phyloP scores from a whole-genome alignment of 371 early-diverging fungal species.

The Capillidium rhysosporum region DNA sequence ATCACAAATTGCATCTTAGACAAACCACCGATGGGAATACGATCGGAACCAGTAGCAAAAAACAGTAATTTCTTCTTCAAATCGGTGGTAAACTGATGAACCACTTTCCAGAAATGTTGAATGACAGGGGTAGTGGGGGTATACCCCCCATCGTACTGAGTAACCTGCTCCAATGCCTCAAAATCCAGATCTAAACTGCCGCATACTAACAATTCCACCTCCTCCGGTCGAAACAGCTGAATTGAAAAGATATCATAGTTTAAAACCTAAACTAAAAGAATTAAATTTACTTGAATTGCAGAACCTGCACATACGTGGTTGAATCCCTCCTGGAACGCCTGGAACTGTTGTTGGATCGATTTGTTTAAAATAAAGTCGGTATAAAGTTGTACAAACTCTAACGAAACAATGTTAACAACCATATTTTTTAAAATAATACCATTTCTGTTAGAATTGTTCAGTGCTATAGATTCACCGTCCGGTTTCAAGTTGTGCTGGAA shows the following conservation, averaged over 20 bases:
- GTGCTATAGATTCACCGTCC: slow-evolving; percentile 39
- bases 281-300: slow-evolving; percentile 32
- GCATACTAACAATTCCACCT: slow-evolving; percentile 87
- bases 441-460: slow-evolving; percentile 47
- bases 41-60: slow-evolving; percentile 95
- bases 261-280: background rate
- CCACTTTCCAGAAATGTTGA: slow-evolving; percentile 82
- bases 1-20: slow-evolving; percentile 84
- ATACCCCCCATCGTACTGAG: slow-evolving; percentile 80
- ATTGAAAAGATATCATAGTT: background rate
- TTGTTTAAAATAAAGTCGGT: slow-evolving; percentile 27
- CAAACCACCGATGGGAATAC: slow-evolving; percentile 89
- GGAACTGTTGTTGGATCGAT: slow-evolving; percentile 56
- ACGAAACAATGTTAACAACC: background rate
- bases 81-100: slow-evolving; percentile 53
- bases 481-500: slow-evolving; percentile 43
- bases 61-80: slow-evolving; percentile 81
- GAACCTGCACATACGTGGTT: slow-evolving; percentile 64
- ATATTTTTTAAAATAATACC: background rate
- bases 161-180: slow-evolving; percentile 53
- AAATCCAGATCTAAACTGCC: slow-evolving; percentile 79
- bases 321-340: slow-evolving; percentile 80
- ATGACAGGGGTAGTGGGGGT: slow-evolving; percentile 38
- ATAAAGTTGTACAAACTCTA: slow-evolving; percentile 50
- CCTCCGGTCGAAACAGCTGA: slow-evolving; percentile 75